These are phyloP conservation scores for Trichoderma erinaceum DNA, from an alignment of 495 filamentous ascomycete species.

Conservation along the genomic window DNA sequence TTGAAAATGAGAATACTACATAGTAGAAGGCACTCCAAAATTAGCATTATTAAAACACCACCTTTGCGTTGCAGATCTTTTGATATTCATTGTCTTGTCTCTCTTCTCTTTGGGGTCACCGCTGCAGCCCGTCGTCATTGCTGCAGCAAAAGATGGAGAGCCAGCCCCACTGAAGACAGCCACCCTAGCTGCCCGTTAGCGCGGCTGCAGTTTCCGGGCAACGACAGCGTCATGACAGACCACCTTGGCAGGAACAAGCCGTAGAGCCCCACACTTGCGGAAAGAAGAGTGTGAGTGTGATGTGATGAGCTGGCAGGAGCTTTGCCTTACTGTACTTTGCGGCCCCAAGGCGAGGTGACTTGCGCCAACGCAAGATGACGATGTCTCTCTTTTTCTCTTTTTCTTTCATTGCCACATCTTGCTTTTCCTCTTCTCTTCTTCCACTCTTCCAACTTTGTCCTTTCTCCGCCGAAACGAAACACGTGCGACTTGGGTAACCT, in stretches of 20 bases:
- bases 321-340: not conserved
- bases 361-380: not conserved
- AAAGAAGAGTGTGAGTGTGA: not conserved
- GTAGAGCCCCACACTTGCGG: not conserved
- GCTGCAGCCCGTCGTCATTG: constrained; percentile 12
- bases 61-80: not conserved
- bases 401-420: not conserved
- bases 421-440: not conserved
- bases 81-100: not conserved
- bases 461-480: not conserved
- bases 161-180: not conserved
- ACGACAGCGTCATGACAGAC: constrained; percentile 13
- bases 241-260: constrained; percentile 9
- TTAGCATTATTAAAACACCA: not conserved
- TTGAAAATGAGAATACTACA: too few species aligned
- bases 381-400: not conserved
- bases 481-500: not conserved
- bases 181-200: not conserved
- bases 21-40: not conserved
- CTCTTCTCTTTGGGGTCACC: not conserved
- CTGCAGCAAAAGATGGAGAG: not conserved
- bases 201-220: constrained; percentile 9
- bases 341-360: not conserved
- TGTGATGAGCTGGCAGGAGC: constrained; percentile 8
- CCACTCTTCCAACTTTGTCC: not conserved